These are phyloP conservation scores for Trichoderma atroviride DNA, from an alignment of 2,329 filamentous ascomycete genomes.

Conservation along the genomic window DNA sequence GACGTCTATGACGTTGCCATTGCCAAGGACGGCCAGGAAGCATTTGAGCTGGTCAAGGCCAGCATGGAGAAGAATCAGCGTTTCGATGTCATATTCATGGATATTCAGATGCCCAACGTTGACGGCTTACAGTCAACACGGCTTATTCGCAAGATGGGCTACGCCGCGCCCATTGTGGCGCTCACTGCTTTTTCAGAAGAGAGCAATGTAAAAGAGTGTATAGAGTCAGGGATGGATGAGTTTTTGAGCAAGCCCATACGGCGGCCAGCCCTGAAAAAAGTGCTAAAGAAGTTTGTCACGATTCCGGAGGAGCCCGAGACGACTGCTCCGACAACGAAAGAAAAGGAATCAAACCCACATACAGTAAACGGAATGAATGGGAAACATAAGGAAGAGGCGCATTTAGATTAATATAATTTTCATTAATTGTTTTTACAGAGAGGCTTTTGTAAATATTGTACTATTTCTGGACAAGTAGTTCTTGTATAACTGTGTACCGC, in stretches of 20 bases:
- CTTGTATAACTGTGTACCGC: too few relatives aligned
- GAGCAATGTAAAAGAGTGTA: conserved; percentile 82
- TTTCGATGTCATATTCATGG: conserved; percentile 94
- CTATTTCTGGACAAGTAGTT: background rate
- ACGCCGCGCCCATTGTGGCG: conserved; percentile 84
- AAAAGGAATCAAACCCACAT: background rate
- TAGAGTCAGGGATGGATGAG: conserved; percentile 90
- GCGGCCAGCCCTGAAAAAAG: conserved; percentile 81
- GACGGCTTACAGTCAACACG: conserved; percentile 86
- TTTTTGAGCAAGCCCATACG: conserved; percentile 79
- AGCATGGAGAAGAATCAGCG: conserved; percentile 72
- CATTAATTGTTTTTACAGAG: background rate
- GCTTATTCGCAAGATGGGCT: conserved; percentile 83
- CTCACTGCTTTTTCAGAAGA: conserved; percentile 90
- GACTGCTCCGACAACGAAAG: background rate
- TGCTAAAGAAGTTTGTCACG: conserved; percentile 80
- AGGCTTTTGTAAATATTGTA: too few relatives aligned
- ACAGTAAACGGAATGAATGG: conserved; percentile 14
- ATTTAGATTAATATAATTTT: conserved; percentile 17
- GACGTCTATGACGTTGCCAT: conserved; percentile 86
- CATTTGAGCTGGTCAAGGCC: conserved; percentile 80
- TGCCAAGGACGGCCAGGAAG: conserved; percentile 84
- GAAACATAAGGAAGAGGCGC: conserved; percentile 10
- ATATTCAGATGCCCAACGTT: conserved; percentile 92
- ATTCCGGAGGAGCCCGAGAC: conserved; percentile 66